Conservation (phyloP, 2,329 filamentous ascomycete genomes). For the Aspergillus caelatus region DNA sequence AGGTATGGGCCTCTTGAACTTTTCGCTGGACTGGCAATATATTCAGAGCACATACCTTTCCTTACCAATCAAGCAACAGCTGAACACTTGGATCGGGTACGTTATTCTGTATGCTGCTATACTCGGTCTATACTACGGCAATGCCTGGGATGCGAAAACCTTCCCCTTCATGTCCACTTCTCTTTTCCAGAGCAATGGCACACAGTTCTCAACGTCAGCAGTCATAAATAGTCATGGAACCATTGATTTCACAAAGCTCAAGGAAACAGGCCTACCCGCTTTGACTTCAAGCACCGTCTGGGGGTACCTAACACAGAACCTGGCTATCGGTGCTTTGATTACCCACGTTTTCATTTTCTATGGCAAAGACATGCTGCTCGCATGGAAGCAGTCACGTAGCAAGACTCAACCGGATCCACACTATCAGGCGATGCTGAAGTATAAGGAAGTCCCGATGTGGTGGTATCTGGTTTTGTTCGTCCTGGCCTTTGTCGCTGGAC, state of each 20-base stretch:
- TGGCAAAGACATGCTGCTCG: constrained; percentile 24
- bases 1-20: constrained; percentile 28
- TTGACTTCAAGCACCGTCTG: constrained; percentile 31
- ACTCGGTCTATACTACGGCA: constrained; percentile 28
- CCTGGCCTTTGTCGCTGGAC: constrained; percentile 50
- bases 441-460: constrained; percentile 43
- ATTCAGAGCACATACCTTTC: constrained; percentile 58
- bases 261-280: constrained; percentile 1
- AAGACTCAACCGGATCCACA: constrained; percentile 25
- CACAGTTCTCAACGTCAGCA: constrained; percentile 20
- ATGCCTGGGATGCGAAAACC: constrained; percentile 24
- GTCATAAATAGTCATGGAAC: constrained; percentile 27
- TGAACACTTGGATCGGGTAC: constrained; percentile 52
- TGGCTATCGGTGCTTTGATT: constrained; percentile 29
- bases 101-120: constrained; percentile 48
- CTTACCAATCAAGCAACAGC: constrained; percentile 56
- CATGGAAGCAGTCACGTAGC: constrained; percentile 26
- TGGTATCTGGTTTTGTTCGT: constrained; percentile 51
- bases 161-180: constrained; percentile 34
- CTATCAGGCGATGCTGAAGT: constrained; percentile 28
- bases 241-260: constrained; percentile 31
- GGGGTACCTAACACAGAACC: constrained; percentile 21
- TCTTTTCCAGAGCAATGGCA: constrained; percentile 36
- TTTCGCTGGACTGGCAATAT: constrained; percentile 31
- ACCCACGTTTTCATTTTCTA: constrained; percentile 30